Evolutionary conservation across 495 filamentous ascomycete genomes (phyloP).

Genomic region (Hyaloscypha bicolor): DNA sequence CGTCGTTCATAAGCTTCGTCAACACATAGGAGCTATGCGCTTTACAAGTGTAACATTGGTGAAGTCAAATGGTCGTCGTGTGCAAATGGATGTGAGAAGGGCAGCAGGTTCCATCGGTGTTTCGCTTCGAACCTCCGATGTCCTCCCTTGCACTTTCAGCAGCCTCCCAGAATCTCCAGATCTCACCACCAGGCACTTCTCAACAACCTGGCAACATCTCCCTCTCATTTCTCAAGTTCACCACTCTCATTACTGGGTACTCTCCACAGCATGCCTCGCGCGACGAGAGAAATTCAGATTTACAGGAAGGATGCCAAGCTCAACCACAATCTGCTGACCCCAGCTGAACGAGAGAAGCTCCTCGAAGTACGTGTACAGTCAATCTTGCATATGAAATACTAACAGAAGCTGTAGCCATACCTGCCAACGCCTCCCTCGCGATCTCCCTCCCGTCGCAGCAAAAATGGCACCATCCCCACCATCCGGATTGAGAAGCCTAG

Average conservation of each 20-base stretch:
- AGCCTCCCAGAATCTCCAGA: conserved; percentile 22
- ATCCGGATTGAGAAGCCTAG: conserved; percentile 35
- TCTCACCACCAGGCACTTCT: background rate
- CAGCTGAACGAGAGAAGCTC: conserved; percentile 69
- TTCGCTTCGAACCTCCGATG: background rate
- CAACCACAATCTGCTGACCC: conserved; percentile 60
- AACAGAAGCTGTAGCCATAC: conserved; percentile 54
- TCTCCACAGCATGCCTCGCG: conserved; percentile 23
- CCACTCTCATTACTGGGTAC: background rate
- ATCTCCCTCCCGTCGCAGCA: conserved; percentile 29
- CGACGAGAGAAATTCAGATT: conserved; percentile 39
- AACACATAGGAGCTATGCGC: background rate
- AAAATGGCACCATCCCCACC: conserved; percentile 28
- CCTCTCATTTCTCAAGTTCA: background rate
- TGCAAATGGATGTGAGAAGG: background rate
- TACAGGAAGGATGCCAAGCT: conserved; percentile 65
- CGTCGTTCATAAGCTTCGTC: background rate
- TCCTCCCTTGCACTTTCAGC: conserved; percentile 17
- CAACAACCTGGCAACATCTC: conserved; percentile 2
- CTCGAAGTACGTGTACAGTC: conserved; percentile 48
- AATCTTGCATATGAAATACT: conserved; percentile 6
- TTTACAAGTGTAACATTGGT: background rate
- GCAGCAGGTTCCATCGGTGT: background rate
- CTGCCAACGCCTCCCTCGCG: conserved; percentile 61
- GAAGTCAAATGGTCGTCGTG: background rate